Evolutionary conservation across 1,139 yeast species (phyloP).

Genomic region (Yamadazyma trypodendri): DNA sequence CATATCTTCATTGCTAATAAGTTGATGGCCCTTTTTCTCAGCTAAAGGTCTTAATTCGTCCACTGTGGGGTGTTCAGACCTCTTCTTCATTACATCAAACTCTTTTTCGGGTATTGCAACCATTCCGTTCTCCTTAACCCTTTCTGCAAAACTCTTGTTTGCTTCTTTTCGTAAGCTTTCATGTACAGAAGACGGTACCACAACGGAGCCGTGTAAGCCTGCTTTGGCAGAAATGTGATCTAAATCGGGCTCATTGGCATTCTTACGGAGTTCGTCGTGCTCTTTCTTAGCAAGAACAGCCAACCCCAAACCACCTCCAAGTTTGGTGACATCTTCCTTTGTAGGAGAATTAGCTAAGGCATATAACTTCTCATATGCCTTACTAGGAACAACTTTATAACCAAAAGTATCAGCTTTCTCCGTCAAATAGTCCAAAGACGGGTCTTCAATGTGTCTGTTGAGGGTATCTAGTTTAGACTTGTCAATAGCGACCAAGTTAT

Average conservation of each 20-base stretch:
- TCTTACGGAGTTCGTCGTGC: slow-evolving; percentile 12
- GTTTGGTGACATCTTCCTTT: slow-evolving; percentile 12
- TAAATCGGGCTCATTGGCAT: slow-evolving; percentile 11
- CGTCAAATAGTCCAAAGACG: slow-evolving; percentile 21
- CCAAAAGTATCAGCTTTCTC: slow-evolving; percentile 15
- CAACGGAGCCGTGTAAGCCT: slow-evolving; percentile 15
- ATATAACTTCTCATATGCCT: slow-evolving; percentile 7
- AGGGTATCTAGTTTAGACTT: slow-evolving; percentile 18
- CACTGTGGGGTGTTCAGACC: slow-evolving; percentile 16
- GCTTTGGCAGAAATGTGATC: slow-evolving; percentile 24
- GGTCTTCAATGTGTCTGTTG: slow-evolving; percentile 15
- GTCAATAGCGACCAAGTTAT: slow-evolving; percentile 17
- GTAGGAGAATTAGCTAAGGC: slow-evolving; percentile 14
- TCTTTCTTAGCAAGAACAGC: slow-evolving; percentile 15
- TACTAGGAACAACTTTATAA: slow-evolving; percentile 10
- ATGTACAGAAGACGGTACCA: slow-evolving; percentile 17
- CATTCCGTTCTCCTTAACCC: slow-evolving; percentile 11
- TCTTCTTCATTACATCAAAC: background rate
- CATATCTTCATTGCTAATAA: slow-evolving; percentile 11
- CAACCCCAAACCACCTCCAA: slow-evolving; percentile 15
- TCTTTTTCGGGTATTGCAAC: slow-evolving; percentile 7
- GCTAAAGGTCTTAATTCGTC: slow-evolving; percentile 17
- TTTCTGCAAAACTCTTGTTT: slow-evolving; percentile 9
- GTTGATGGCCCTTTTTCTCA: slow-evolving; percentile 7
- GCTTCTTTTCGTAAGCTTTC: slow-evolving; percentile 9